These are phyloP conservation scores for Trichoderma sp. DNA, from an alignment of 2,329 filamentous ascomycete genomes.

Conservation along the genomic window DNA sequence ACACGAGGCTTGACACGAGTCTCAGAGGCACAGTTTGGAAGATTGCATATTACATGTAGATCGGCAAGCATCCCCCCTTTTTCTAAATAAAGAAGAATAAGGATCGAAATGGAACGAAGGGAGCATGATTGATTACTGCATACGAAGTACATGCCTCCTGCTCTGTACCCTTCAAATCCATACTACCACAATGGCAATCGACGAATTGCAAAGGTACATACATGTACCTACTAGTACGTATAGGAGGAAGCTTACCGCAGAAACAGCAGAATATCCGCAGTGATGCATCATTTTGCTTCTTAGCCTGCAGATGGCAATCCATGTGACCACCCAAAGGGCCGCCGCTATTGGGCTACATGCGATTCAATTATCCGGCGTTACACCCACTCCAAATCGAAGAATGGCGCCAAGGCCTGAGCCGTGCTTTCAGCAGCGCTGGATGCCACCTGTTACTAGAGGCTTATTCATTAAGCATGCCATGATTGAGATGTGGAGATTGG, in stretches of 20 bases:
- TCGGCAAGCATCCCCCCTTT: background rate
- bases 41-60: conserved; percentile 1
- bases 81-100: background rate
- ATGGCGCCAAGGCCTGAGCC: background rate
- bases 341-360: conserved; percentile 1
- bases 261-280: background rate
- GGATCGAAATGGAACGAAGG: background rate
- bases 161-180: background rate
- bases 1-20: background rate
- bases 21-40: background rate
- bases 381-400: background rate
- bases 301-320: conserved; percentile 1
- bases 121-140: background rate
- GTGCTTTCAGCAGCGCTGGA: background rate
- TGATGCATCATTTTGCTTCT: conserved; percentile 10
- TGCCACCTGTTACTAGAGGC: background rate
- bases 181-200: background rate
- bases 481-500: background rate
- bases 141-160: background rate
- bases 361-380: conserved; percentile 16
- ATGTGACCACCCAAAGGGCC: background rate
- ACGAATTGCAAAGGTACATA: background rate
- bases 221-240: background rate
- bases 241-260: background rate
- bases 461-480: background rate